Base-by-base conservation (phyloP, 768 basidiomycete genomes). In the Russula foetens region DNA sequence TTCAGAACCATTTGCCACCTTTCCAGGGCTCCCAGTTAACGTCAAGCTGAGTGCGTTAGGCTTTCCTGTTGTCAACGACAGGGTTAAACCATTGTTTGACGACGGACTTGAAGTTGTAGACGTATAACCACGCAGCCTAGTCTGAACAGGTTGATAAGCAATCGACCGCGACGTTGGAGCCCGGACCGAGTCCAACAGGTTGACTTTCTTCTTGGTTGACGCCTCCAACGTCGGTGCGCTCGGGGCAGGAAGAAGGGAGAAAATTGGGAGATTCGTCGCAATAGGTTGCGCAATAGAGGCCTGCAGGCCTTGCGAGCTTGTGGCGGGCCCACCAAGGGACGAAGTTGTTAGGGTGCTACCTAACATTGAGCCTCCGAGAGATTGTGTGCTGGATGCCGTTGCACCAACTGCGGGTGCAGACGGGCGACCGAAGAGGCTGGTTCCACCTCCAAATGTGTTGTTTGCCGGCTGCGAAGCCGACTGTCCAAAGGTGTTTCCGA, bases 231-330 rank as follows among this genome's bases (percentile, higher is more conserved):
- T 77, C 64, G 82, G 75, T 28, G 81, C 79, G 51, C 80, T 88
- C 28, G 83, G 88, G 41, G 85, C 83, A 23, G 86, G 85, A 33
- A 91, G 81, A 79, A 90, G 78, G 54, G 81, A 83, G 70, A 86
- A 91, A 53, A 88, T 85, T 4, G 85, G 85, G 53, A 90, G 70
- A 62, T 86, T 85, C 52, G 82, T 77, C 33, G 81, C 82, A 63
- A 92, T 85, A 8, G 90, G 90, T 71, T 95, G 89, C 28, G 89
- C 86, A 68, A 98, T 91, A 21, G 94, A 94, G 1, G 92, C 90
- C 9, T 86, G 88, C 55, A 96, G 75, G n/a, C 83, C 83, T 72
- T 70, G 71, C 12, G 66, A 67, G 35, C 48, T 56, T 38, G 66
- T 65, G 29, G 50, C 35, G 21, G 83, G 82, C 44, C 76, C 75